These are phyloP conservation scores for Mycotypha africana DNA, from an alignment of 371 early-diverging fungal genomes.

Conservation along the genomic window DNA sequence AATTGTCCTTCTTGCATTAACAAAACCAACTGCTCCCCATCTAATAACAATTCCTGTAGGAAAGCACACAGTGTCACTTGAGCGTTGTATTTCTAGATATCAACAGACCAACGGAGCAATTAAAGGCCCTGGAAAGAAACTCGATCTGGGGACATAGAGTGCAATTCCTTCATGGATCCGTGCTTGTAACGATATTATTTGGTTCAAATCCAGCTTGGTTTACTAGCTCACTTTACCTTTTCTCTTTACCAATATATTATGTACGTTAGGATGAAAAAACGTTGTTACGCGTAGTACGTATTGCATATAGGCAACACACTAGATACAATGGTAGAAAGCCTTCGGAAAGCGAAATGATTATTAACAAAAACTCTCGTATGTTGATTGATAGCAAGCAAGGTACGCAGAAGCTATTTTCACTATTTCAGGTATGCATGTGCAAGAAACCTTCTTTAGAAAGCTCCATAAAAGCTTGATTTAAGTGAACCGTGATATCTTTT, in stretches of 20 bases:
- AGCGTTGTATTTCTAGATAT: conserved; percentile 57
- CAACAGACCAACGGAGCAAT: conserved; percentile 38
- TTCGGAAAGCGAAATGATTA: too few species aligned
- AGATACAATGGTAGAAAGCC: too few species aligned
- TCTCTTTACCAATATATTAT: too few species aligned
- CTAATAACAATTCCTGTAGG: conserved; percentile 17
- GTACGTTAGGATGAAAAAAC: conserved; percentile 27
- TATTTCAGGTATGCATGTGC: conserved; percentile 46
- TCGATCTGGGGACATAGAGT: conserved; percentile 37
- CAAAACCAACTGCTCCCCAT: not conserved
- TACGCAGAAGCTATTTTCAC: conserved; percentile 46
- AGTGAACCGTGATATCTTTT: too few species aligned
- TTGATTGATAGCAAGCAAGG: conserved; percentile 26
- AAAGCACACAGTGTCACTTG: conserved; percentile 31
- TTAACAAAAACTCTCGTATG: too few species aligned
- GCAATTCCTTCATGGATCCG: conserved; percentile 42
- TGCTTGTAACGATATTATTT: conserved; percentile 22
- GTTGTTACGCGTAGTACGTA: conserved; percentile 37
- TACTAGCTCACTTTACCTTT: not conserved
- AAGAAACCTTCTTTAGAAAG: too few species aligned
- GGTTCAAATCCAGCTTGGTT: not conserved
- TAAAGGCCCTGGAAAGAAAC: conserved; percentile 41
- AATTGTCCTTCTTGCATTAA: not conserved
- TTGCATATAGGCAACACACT: too few species aligned
- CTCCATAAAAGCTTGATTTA: too few species aligned